A percentile compares a stretch with the other conserved stretches of the same genome.
phyloP scores from a whole-genome alignment of 2,329 filamentous ascomycete species.

The Aureobasidium sp. region DNA sequence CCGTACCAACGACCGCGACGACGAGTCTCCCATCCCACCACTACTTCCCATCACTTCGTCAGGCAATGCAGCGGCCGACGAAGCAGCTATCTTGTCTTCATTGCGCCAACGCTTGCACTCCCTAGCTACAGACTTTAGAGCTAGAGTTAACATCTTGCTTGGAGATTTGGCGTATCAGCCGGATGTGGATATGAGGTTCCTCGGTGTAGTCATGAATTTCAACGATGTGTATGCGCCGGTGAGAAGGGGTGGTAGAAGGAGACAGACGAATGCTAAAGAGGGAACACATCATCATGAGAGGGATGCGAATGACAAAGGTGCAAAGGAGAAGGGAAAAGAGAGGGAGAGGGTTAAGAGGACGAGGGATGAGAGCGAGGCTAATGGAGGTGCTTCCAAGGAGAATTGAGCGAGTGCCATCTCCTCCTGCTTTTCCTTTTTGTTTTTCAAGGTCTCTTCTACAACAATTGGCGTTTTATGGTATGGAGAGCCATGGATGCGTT shows the following conservation, averaged over 20 bases:
- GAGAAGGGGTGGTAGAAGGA: constrained; percentile 38
- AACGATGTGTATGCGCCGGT: constrained; percentile 89
- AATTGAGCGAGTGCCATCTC: background rate
- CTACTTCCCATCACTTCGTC: constrained; percentile 26
- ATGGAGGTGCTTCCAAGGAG: background rate
- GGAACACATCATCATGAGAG: background rate
- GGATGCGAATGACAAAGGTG: background rate
- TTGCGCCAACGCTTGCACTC: constrained; percentile 65
- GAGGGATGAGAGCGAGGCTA: constrained; percentile 13
- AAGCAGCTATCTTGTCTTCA: constrained; percentile 62
- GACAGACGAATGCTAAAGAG: background rate
- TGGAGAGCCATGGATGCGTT: too few relatives aligned
- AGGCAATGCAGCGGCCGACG: constrained; percentile 31
- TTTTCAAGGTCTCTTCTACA: too few relatives aligned
- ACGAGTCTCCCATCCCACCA: constrained; percentile 34
- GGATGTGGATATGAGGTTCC: constrained; percentile 89
- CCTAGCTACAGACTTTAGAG: constrained; percentile 67
- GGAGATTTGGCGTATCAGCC: constrained; percentile 89
- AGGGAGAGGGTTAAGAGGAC: constrained; percentile 10
- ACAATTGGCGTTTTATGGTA: too few relatives aligned
- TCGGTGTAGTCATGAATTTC: constrained; percentile 98
- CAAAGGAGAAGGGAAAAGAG: constrained; percentile 14
- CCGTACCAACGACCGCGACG: constrained; percentile 19
- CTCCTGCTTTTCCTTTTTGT: background rate
- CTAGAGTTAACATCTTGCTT: constrained; percentile 68